phyloP scores from a whole-genome alignment of 225 moss, liverwort and hornwort genomes.

The Pseudisothecium myosuroides region DNA sequence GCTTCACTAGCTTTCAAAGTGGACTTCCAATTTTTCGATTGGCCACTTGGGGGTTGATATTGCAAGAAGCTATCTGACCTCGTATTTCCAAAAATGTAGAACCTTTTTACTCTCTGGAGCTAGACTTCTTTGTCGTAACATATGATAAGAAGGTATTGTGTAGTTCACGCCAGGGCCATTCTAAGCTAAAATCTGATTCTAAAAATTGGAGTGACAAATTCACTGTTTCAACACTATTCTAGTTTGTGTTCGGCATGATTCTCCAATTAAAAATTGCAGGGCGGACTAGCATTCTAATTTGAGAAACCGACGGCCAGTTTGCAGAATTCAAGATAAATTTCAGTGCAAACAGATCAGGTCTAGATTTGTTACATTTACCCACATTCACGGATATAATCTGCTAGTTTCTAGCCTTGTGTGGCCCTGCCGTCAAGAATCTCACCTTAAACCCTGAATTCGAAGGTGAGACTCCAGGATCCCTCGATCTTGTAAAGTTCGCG shows the following conservation, averaged over 20 bases:
- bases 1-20: background rate
- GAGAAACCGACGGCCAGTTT: background rate
- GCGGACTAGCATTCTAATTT: background rate
- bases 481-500: slow-evolving; percentile 45
- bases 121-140: background rate
- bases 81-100: background rate
- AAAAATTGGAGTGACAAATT: background rate
- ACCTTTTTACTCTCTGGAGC: background rate
- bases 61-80: background rate
- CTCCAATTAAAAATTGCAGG: background rate
- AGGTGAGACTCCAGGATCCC: slow-evolving; percentile 44
- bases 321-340: background rate
- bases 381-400: background rate
- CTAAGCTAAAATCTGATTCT: background rate
- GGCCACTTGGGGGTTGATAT: background rate
- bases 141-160: background rate
- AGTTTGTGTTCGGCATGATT: background rate
- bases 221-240: background rate
- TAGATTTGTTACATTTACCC: background rate
- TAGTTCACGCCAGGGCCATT: background rate
- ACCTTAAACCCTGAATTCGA: slow-evolving; percentile 76
- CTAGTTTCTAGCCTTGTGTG: background rate
- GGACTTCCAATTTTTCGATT: background rate
- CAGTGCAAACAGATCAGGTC: background rate
- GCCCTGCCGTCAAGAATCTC: background rate